Conservation (phyloP, 495 filamentous ascomycete species). For the Aspergillus olivimuriae region DNA sequence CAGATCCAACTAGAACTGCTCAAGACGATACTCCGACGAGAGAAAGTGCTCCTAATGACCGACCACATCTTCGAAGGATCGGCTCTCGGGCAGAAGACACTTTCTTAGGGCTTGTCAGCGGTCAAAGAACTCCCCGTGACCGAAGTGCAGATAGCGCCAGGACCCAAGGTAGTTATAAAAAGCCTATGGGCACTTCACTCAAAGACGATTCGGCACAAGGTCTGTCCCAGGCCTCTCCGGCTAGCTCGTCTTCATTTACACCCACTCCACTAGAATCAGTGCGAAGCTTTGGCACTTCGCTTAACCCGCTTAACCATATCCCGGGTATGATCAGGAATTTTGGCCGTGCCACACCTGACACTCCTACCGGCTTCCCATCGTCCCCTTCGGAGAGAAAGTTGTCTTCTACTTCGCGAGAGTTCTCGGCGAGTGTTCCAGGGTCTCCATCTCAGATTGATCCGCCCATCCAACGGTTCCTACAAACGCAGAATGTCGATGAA, state of each 20-base stretch:
- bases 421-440: constrained; percentile 12
- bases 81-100: constrained; percentile 46
- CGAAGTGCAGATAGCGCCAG: constrained; percentile 70
- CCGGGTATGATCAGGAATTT: constrained; percentile 70
- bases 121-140: constrained; percentile 56
- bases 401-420: constrained; percentile 19
- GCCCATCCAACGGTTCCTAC: constrained; percentile 75
- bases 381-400: constrained; percentile 26
- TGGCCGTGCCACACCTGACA: constrained; percentile 49
- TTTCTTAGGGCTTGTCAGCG: constrained; percentile 57
- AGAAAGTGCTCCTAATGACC: constrained; percentile 36
- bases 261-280: constrained; percentile 68
- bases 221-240: constrained; percentile 11
- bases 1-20: constrained; percentile 45
- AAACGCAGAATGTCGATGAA: constrained; percentile 68
- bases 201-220: neutral
- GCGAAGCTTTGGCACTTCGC: constrained; percentile 71
- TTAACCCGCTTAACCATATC: constrained; percentile 81
- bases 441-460: constrained; percentile 51
- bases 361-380: constrained; percentile 17
- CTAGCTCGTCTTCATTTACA: constrained; percentile 22
- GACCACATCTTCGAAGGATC: constrained; percentile 23
- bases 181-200: constrained; percentile 8
- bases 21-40: constrained; percentile 41
- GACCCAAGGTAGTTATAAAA: constrained; percentile 43